Conservation (phyloP, 2,329 filamentous ascomycete species). For the Purpureocillium takamizusanense region DNA sequence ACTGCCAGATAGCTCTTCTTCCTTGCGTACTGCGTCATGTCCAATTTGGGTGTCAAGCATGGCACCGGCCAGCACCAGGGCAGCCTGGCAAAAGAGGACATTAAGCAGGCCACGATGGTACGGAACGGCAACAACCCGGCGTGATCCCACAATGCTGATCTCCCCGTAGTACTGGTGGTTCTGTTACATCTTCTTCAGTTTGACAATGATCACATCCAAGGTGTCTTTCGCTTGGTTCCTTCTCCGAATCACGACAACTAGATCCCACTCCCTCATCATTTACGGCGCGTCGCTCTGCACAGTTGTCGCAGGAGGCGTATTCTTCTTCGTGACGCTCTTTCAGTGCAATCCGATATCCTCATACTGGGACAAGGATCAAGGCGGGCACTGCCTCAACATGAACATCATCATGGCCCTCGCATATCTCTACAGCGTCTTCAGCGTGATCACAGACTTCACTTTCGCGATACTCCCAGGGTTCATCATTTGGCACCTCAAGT, state of each 20-base stretch:
- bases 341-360: conserved; percentile 29
- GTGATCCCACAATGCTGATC: background rate
- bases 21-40: conserved; percentile 22
- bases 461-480: conserved; percentile 43
- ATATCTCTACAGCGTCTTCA: conserved; percentile 41
- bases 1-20: conserved; percentile 20
- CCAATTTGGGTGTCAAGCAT: conserved; percentile 21
- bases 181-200: conserved; percentile 26
- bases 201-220: conserved; percentile 28
- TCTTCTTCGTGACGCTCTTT: conserved; percentile 31
- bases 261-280: conserved; percentile 24
- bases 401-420: conserved; percentile 41
- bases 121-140: background rate
- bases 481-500: conserved; percentile 45
- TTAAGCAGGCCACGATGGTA: conserved; percentile 24
- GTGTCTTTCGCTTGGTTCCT: conserved; percentile 34
- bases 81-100: conserved; percentile 18
- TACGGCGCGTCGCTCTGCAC: conserved; percentile 24
- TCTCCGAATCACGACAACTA: conserved; percentile 27
- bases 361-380: conserved; percentile 28
- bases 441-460: conserved; percentile 40
- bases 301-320: conserved; percentile 24
- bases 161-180: conserved; percentile 24
- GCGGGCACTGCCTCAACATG: conserved; percentile 26
- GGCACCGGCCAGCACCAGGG: conserved; percentile 29